phyloP scores from a whole-genome alignment of 1,284 basidiomycete genomes.

The Chalciporus piperatoides region DNA sequence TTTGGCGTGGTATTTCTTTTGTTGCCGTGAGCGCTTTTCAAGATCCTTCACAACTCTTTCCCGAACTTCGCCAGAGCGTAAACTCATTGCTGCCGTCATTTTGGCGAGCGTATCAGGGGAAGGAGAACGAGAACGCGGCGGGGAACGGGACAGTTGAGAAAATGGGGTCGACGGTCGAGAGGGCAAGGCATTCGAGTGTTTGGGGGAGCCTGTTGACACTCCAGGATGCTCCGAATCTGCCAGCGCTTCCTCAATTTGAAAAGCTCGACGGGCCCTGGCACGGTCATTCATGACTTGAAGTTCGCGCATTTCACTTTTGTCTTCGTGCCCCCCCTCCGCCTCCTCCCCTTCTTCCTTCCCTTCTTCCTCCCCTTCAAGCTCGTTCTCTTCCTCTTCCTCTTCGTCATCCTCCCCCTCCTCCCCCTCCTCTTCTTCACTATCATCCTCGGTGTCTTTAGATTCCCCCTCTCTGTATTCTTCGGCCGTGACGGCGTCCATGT shows the following conservation, averaged over 20 bases:
- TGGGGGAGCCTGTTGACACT: slow-evolving; percentile 13
- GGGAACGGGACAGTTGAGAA: slow-evolving; percentile 41
- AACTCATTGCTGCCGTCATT: slow-evolving; percentile 31
- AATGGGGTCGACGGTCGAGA: slow-evolving; percentile 27
- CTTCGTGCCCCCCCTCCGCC: slow-evolving; percentile 20
- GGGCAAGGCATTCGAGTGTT: slow-evolving; percentile 24
- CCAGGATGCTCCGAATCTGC: background rate
- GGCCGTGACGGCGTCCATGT: slow-evolving; percentile 60
- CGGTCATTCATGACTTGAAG: slow-evolving; percentile 25
- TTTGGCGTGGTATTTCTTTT: slow-evolving; percentile 72
- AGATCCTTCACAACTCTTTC: slow-evolving; percentile 65
- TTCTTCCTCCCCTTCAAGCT: slow-evolving; percentile 29
- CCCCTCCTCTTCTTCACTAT: slow-evolving; percentile 36
- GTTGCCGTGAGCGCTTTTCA: slow-evolving; percentile 59
- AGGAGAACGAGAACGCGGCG: slow-evolving; percentile 43
- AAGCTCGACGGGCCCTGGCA: slow-evolving; percentile 13
- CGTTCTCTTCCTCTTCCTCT: slow-evolving; percentile 29
- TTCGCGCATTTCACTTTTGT: slow-evolving; percentile 23
- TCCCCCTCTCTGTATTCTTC: slow-evolving; percentile 38
- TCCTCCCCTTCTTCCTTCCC: slow-evolving; percentile 7
- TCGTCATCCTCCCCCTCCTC: slow-evolving; percentile 31
- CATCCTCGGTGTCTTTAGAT: slow-evolving; percentile 29
- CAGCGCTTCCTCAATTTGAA: slow-evolving; percentile 13
- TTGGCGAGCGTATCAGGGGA: slow-evolving; percentile 37
- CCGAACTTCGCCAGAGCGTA: slow-evolving; percentile 41